Evolutionary conservation across 345 rosid genomes (phyloP).

Genomic region (Rhodamnia argentea): DNA sequence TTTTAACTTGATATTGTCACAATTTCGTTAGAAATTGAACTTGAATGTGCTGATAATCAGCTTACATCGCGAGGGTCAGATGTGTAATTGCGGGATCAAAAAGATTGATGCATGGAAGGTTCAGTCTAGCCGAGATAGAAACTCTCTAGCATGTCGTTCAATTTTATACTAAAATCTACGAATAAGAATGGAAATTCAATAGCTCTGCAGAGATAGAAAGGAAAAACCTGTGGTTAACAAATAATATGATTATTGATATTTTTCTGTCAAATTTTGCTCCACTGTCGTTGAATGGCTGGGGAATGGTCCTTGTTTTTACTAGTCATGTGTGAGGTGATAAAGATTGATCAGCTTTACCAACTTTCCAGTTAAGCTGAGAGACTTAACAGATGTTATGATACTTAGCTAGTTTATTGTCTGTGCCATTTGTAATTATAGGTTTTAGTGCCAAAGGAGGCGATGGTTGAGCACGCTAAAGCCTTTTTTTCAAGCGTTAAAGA

Average conservation of each 20-base stretch:
- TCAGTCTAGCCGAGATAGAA: not conserved
- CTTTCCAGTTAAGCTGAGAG: not conserved
- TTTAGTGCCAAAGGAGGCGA: not conserved
- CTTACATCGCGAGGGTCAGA: not conserved
- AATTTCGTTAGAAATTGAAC: not conserved
- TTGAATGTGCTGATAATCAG: not conserved
- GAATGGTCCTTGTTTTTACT: not conserved
- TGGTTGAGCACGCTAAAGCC: not conserved
- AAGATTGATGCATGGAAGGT: not conserved
- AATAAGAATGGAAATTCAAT: not conserved
- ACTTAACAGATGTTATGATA: not conserved
- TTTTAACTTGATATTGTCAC: not conserved
- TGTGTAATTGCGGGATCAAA: not conserved
- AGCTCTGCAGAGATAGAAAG: not conserved
- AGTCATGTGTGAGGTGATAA: not conserved
- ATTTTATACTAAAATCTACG: not conserved
- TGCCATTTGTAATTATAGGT: not conserved
- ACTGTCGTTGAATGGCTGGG: not conserved
- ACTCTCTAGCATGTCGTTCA: not conserved
- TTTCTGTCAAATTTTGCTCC: not conserved
- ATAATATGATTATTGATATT: not conserved
- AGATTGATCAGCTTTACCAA: not conserved
- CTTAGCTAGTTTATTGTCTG: not conserved
- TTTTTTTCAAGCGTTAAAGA: not conserved
- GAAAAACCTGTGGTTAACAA: not conserved